Evolutionary conservation across 2,329 filamentous ascomycete genomes (phyloP), one percentile per base, ranked within the genome.

Genomic region (Alternaria sp.): DNA sequence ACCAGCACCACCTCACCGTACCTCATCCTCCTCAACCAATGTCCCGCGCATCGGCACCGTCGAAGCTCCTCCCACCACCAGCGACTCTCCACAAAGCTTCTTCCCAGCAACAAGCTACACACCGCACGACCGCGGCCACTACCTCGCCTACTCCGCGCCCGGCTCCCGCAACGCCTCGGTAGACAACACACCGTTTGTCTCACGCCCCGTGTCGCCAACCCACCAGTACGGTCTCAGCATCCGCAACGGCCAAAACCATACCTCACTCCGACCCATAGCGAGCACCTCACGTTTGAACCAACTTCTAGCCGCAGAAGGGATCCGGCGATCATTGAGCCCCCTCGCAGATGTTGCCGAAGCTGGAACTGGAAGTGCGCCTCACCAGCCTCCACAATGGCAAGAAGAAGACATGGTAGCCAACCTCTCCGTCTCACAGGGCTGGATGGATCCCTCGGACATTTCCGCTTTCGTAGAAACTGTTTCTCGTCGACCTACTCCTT

Each of bases 101-200:
- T 8, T 51, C 46, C 11, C 37, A 26, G 30, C 41, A 33, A 25
- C n/a, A 21, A 56, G 23, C 53, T 74, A 65, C 64, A 73, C 64
- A 4, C 72, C 73, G 2, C 67, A 73, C 41, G 62, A 70, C 44
- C 66, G 68, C 20, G 67, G 67, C 6, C 55, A 63, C 3, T 73
- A 61, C 54, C 69, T 75, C n/a, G 67, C 75, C 3, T 64, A 63
- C 43, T 76, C 73, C 0, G 75, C 75, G 0, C 75, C 75, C 5
- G 73, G 64, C 9, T 73, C 71, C 11, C 65, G 69, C 6, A 54
- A 66, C 7, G 65, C 37, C 2, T 72, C 67, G 0, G 58, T 64
- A 30, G 41, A 62, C 14, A 64, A 65, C 14, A 68, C 66, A 2
- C 71, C 70, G 0, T 49, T 15, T 9, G 20, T 8, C 7, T 64